Conservation (phyloP, 75 land plant species). For the Chamaecyparis obtusa region DNA sequence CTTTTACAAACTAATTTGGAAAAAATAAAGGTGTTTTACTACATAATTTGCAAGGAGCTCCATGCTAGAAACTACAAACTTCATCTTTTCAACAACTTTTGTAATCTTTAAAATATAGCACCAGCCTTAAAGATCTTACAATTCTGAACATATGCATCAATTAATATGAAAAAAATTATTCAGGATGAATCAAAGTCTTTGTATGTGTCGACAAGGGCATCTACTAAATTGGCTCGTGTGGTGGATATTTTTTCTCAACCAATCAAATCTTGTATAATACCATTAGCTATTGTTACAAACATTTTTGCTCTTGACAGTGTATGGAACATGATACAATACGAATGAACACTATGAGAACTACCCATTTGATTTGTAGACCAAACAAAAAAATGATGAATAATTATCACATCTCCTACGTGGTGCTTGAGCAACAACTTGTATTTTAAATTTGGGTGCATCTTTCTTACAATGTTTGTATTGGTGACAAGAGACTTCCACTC, state of each 20-base stretch:
- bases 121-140: slow-evolving; percentile 25
- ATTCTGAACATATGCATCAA: slow-evolving; percentile 35
- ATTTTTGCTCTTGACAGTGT: slow-evolving; percentile 22
- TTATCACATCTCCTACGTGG: slow-evolving; percentile 16
- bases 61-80: too few relatives aligned
- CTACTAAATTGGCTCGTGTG: not conserved
- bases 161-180: slow-evolving; percentile 30
- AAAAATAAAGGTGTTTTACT: too few relatives aligned
- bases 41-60: too few relatives aligned
- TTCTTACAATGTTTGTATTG: slow-evolving; percentile 8
- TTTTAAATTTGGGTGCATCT: slow-evolving; percentile 21
- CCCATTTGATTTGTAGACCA: slow-evolving; percentile 29
- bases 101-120: slow-evolving; percentile 12
- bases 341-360: slow-evolving; percentile 14
- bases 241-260: not conserved
- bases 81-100: too few relatives aligned
- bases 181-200: not conserved
- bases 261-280: slow-evolving; percentile 25
- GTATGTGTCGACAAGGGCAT: slow-evolving; percentile 12
- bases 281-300: slow-evolving; percentile 16
- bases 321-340: slow-evolving; percentile 22
- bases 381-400: slow-evolving; percentile 30
- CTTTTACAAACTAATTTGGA: too few relatives aligned
- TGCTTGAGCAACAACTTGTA: slow-evolving; percentile 13
- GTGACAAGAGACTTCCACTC: not conserved